phyloP scores from a whole-genome alignment of 768 basidiomycete species.

The Sutorius australiensis region DNA sequence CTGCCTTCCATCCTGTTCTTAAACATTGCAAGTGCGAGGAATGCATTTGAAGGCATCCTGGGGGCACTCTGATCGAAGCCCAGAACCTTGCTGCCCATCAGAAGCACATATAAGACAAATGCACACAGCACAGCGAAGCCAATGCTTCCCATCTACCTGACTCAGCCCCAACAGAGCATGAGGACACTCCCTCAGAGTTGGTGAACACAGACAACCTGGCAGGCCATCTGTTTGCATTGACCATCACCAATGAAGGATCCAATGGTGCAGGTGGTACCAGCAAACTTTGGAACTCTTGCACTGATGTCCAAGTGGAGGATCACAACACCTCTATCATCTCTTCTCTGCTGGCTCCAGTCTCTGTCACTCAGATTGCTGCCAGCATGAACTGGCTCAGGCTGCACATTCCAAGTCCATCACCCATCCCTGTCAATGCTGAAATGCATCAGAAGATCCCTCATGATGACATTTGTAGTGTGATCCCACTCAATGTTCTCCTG shows the following conservation, averaged over 20 bases:
- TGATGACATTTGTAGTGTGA: too few species aligned
- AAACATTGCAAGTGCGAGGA: too few species aligned
- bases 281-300: slow-evolving; percentile 2
- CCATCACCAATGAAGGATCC: slow-evolving; percentile 5
- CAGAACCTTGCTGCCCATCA: neutral
- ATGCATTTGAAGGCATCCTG: too few species aligned
- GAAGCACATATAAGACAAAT: neutral
- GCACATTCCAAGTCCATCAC: neutral
- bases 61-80: too few species aligned
- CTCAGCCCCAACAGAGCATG: neutral
- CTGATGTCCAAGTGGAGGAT: neutral
- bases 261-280: neutral
- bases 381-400: neutral
- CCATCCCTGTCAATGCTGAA: neutral
- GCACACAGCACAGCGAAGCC: neutral
- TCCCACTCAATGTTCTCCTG: neutral
- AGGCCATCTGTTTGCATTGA: neutral
- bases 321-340: neutral
- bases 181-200: neutral
- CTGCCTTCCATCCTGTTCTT: too few species aligned
- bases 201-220: neutral
- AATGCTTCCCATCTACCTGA: neutral
- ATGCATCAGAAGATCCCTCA: too few species aligned
- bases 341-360: neutral
- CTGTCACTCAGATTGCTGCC: neutral